Evolutionary conservation across 805 yeast genomes (phyloP).

Genomic region (Clavispora santaluciae): DNA sequence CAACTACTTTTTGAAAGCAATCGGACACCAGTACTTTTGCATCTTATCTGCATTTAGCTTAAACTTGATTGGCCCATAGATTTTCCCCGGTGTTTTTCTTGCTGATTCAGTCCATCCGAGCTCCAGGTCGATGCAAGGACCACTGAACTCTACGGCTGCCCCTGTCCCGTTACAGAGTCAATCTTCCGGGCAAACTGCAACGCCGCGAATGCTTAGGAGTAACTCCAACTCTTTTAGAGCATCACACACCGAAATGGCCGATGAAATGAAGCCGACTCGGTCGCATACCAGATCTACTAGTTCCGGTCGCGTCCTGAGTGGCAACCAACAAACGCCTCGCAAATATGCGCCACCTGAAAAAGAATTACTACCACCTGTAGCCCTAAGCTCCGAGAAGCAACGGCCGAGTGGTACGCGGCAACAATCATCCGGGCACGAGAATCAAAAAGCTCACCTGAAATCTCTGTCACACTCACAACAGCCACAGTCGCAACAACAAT

Average conservation of each 20-base stretch:
- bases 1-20: background rate
- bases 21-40: background rate
- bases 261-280: background rate
- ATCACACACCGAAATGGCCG: background rate
- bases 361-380: constrained; percentile 13
- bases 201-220: constrained; percentile 65
- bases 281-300: constrained; percentile 1
- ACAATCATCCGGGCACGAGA: background rate
- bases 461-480: constrained; percentile 2
- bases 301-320: constrained; percentile 1
- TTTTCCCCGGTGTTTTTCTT: background rate
- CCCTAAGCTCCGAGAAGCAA: constrained; percentile 2
- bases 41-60: background rate
- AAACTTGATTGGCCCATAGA: background rate
- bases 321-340: background rate
- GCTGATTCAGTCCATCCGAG: background rate
- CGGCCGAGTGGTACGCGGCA: background rate
- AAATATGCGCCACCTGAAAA: constrained; percentile 1
- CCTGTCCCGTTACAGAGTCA: background rate
- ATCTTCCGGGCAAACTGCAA: constrained; percentile 44
- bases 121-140: background rate
- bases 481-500: constrained; percentile 36
- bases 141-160: background rate
- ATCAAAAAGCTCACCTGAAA: background rate
- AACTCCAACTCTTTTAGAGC: constrained; percentile 20